These are phyloP conservation scores for Rosa rugosa DNA, from an alignment of 306 rosid genomes.

Conservation along the genomic window DNA sequence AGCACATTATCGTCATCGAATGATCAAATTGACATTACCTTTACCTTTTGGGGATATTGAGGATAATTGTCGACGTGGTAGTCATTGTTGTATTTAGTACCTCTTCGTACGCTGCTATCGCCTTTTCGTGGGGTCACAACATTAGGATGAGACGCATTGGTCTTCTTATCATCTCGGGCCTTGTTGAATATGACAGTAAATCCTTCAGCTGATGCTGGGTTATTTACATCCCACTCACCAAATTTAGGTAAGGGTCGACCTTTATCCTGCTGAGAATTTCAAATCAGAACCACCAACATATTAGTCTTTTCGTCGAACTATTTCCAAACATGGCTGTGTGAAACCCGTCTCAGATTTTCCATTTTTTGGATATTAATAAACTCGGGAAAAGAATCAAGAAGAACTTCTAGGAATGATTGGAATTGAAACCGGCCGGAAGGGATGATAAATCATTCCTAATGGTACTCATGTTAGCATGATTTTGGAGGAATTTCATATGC, in stretches of 20 bases:
- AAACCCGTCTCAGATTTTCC: not conserved
- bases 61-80: conserved; percentile 30
- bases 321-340: not conserved
- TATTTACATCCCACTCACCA: conserved; percentile 90
- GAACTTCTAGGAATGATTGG: not conserved
- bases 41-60: conserved; percentile 46
- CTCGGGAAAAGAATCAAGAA: not conserved
- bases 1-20: not conserved
- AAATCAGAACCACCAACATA: not conserved
- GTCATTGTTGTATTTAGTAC: conserved; percentile 24
- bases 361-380: not conserved
- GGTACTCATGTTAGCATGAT: not conserved
- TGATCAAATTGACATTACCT: not conserved
- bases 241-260: conserved; percentile 76
- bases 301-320: not conserved
- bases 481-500: not conserved
- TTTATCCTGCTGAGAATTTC: conserved; percentile 45
- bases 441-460: not conserved
- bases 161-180: conserved; percentile 88
- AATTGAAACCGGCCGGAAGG: not conserved
- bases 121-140: conserved; percentile 29
- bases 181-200: conserved; percentile 82
- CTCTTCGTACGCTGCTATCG: conserved; percentile 29
- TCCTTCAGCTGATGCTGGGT: conserved; percentile 89
- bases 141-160: conserved; percentile 22